Conservation (phyloP, 1,284 basidiomycete genomes). For the Vanrija sp. region DNA sequence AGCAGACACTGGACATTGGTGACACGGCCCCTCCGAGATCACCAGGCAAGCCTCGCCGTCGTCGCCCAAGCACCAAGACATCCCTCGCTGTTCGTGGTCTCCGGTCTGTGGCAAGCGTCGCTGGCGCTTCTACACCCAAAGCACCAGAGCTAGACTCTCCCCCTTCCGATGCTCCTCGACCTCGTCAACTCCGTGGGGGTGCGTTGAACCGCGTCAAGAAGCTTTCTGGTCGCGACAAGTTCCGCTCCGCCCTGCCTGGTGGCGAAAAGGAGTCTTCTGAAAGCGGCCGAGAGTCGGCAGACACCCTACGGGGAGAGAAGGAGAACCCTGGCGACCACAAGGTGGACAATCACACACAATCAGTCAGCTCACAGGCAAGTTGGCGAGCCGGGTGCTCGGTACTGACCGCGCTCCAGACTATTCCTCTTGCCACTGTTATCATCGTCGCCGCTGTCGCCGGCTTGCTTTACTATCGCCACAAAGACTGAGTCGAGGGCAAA, state of each 20-base stretch:
- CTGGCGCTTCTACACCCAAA: conserved; percentile 29
- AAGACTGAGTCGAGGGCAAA: conserved; percentile 9
- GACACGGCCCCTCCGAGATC: conserved; percentile 1
- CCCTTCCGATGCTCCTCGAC: neutral
- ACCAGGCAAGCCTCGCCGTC: conserved; percentile 24
- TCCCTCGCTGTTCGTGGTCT: conserved; percentile 35
- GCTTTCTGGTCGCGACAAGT: conserved; percentile 1
- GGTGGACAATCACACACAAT: conserved; percentile 1
- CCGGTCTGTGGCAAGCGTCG: conserved; percentile 21
- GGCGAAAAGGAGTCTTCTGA: conserved; percentile 31
- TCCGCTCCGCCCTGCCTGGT: neutral
- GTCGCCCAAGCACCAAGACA: conserved; percentile 33
- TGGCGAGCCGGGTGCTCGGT: neutral
- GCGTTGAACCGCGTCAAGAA: conserved; percentile 7
- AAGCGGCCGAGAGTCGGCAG: conserved; percentile 39
- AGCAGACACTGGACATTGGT: conserved; percentile 1
- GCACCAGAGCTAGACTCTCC: neutral
- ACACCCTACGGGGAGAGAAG: conserved; percentile 34
- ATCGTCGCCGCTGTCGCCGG: conserved; percentile 40
- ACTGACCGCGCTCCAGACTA: conserved; percentile 5
- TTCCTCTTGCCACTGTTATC: conserved; percentile 35
- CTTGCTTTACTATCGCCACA: conserved; percentile 35
- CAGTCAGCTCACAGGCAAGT: neutral
- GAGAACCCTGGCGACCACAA: conserved; percentile 6
- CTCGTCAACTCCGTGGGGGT: conserved; percentile 10